phyloP scores from a whole-genome alignment of 2,329 filamentous ascomycete species.

The Emergomyces orientalis region DNA sequence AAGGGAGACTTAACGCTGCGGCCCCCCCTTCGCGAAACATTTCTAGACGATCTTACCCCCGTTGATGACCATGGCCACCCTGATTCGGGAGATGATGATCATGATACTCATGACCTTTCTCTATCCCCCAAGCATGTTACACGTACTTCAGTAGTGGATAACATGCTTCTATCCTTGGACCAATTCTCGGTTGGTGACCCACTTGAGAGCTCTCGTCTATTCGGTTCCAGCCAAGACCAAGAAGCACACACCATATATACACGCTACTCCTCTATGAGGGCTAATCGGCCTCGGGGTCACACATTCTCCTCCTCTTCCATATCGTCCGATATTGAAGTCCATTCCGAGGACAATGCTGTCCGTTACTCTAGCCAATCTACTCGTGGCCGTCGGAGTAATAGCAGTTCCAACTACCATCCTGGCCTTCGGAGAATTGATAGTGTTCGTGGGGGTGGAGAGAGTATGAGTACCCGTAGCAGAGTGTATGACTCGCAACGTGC shows the following conservation, averaged over 20 bases:
- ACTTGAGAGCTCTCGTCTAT: slow-evolving; percentile 8
- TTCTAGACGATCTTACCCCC: slow-evolving; percentile 29
- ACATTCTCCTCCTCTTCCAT: slow-evolving; percentile 53
- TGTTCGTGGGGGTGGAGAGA: slow-evolving; percentile 39
- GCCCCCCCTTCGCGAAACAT: slow-evolving; percentile 34
- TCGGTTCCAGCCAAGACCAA: slow-evolving; percentile 33
- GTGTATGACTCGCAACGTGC: slow-evolving; percentile 27
- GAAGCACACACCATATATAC: slow-evolving; percentile 27
- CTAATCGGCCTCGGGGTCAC: slow-evolving; percentile 45
- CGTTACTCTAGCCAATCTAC: slow-evolving; percentile 35
- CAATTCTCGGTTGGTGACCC: slow-evolving; percentile 45
- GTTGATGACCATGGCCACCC: slow-evolving; percentile 24
- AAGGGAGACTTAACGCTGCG: slow-evolving; percentile 24
- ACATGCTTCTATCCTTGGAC: slow-evolving; percentile 90
- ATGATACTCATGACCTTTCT: slow-evolving; percentile 25
- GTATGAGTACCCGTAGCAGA: slow-evolving; percentile 31
- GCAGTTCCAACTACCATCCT: slow-evolving; percentile 61
- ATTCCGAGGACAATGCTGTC: slow-evolving; percentile 29
- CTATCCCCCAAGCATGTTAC: slow-evolving; percentile 52
- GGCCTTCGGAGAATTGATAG: slow-evolving; percentile 55
- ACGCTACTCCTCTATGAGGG: slow-evolving; percentile 23
- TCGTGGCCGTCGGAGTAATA: slow-evolving; percentile 63
- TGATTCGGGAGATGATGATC: slow-evolving; percentile 32
- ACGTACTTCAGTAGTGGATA: slow-evolving; percentile 85
- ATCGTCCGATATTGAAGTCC: slow-evolving; percentile 48